Base-by-base conservation (phyloP, 192 early-diverging fungal genomes). In the Lunasporangiospora selenospora region DNA sequence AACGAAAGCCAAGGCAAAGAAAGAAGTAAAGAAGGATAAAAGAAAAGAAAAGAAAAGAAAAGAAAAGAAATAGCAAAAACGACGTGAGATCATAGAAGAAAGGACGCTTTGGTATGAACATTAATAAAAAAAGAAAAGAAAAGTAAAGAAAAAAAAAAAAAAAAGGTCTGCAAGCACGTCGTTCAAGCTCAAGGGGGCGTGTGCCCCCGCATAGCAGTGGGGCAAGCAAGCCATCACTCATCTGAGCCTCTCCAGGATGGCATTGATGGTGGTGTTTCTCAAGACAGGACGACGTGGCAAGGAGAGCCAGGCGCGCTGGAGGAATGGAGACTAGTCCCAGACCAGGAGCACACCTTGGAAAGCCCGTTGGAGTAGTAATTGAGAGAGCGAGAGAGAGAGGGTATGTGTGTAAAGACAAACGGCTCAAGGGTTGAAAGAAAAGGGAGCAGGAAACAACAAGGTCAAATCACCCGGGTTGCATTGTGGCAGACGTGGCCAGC, bases 21-120 rank as follows among this genome's bases (percentile, higher is more conserved):
- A 48, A 47, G 15, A 47, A 24, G 34, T 24, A 46, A 3, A 44
- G 19, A 26, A n/a, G n/a, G n/a, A 27, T 38, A 31, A 44, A 3
- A 56, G 10, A 15, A 26, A 12, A 30, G 31, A 45, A 38, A 59
- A 1, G 38, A 36, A 45, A 59, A 59, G 32, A 59, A 37, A 38
- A 56, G 30, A 11, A 54, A 19, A 42, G 42, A 38, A 56, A 42
- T 31, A 34, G 40, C 4, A 23, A 42, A 56, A 42, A n/a, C 3
- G 30, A 30, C 15, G 33, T 27, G 31, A 38, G 27, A 42, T 37
- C 40, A 5, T 38, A 27, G 8, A 40, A 42, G 37, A 23, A 36
- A 16, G 3, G 15, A 33, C 24, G 31, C 24, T 29, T 33, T n/a
- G 36, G 19, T 34, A 13, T 26, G 29, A 47, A 47, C 24, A 12